Base-by-base conservation (phyloP, 2,329 filamentous ascomycete genomes). In the Grosmannia serpens region DNA sequence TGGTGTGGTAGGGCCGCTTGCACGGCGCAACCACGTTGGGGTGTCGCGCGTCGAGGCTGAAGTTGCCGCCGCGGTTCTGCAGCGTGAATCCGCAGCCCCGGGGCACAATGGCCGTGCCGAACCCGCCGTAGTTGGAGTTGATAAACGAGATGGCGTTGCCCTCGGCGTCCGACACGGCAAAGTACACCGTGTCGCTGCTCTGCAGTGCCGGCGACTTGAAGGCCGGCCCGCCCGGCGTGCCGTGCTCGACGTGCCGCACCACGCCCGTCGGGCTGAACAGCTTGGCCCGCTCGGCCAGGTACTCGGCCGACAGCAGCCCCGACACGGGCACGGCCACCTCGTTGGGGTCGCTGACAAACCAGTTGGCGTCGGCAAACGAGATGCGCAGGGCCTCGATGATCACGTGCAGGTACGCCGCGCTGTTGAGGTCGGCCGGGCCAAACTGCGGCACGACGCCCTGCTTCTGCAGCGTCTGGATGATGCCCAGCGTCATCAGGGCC, bases 61-160 rank as follows among this genome's bases (percentile, higher is more conserved):
- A 97, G 70, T 92, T 94, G 46, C 87, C 85, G 9, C 89, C 94
- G 2, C 94, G 89, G 76, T 96, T 96, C 70, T 99, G 64, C 24
- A 99, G 80, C 1, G 89, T 92, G 74, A 97, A 97, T 9, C 92
- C 92, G 70, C 90, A 95, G 8, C 86, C 89, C 49, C 78, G 74
- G 24, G 94, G 92, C 55, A 99, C 84, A 68, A 97, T 95, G 64
- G 77, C 80, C 0, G 90, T 94, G 56, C 94, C 94, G 70, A 97
- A 92, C 0, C 89, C 90, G 58, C 81, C 85, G 73, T 91, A 97
- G 77, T 92, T 95, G 72, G 87, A 91, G 79, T 96, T 97, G 76
- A 97, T 97, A 74, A 97, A 96, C 26, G 88, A 94, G 57, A 94
- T 91, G 38, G 88, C 92, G 71, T 97, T 97, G 57, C 94, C 94